Evolutionary conservation across 2,329 filamentous ascomycete species (phyloP), one percentile per base, ranked within the genome.

Genomic region (Trichoderma sp.): DNA sequence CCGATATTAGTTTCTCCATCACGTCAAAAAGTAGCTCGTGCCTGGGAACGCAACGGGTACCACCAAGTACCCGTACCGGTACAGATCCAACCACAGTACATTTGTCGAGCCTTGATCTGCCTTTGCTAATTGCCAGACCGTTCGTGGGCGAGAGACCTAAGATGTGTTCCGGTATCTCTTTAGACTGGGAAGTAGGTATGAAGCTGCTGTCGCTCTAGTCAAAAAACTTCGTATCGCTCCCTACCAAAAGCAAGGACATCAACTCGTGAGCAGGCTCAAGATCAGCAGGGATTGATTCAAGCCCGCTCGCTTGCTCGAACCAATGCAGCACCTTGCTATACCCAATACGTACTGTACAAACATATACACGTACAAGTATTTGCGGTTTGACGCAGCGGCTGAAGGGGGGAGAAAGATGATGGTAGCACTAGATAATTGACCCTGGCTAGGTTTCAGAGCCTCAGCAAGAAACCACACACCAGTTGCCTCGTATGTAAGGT

Each of bases 1-100:
- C 68, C 68, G 68, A 69, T 61, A 69, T 69, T 69, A 66, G 55
- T 69, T 56, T 61, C 65, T 55, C 56, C 57, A 60, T 68, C 65
- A 43, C 43, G 56, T 68, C 65, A 60, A 68, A 68, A 60, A 59
- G 65, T 61, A 61, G 57, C 65, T 61, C 65, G 65, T 68, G 43
- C 57, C 56, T 67, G 37, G 55, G 10, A 67, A 59, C 58, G 64
- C 58, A 52, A 59, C 55, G 55, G 64, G 64, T 59, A 67, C 64
- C 47, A 27, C 33, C 16, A 29, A 49, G 33, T 33, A 33, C 33
- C 33, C 1, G 24, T 64, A 47, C 29, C 35, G 31, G 49, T n/a
- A 33, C 27, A n/a, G 63, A 31, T 29, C 55, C 43, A 59, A 21
- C 21, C 27, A 37, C 19, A n/a, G 19, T 35, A n/a, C 35, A 14